Evolutionary conservation across 768 basidiomycete species (phyloP).

Genomic region (Trametes sanguinea): DNA sequence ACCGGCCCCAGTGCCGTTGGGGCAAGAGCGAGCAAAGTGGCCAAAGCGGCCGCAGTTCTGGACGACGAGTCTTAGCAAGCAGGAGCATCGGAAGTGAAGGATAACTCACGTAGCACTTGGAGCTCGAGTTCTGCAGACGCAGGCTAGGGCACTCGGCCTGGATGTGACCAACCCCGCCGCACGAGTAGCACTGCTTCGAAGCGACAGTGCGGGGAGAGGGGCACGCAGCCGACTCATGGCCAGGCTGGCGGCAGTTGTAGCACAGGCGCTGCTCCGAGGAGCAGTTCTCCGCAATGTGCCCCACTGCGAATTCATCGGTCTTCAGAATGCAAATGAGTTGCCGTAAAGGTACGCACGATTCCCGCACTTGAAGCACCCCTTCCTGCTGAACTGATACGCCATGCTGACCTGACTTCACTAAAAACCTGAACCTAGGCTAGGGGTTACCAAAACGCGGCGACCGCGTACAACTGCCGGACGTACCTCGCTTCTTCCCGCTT

Average conservation of each 20-base stretch:
- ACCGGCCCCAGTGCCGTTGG: constrained; percentile 47
- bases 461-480: constrained; percentile 20
- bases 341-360: constrained; percentile 60
- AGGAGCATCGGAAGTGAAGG: too few relatives aligned
- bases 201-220: constrained; percentile 80
- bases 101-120: constrained; percentile 80
- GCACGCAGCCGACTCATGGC: constrained; percentile 88
- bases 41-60: constrained; percentile 80
- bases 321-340: constrained; percentile 6
- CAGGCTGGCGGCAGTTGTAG: constrained; percentile 95
- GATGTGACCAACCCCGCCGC: constrained; percentile 90
- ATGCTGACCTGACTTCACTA: constrained; percentile 53
- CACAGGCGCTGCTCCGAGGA: constrained; percentile 86
- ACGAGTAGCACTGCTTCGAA: constrained; percentile 91
- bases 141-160: constrained; percentile 85
- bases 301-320: constrained; percentile 51
- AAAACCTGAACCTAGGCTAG: constrained; percentile 27
- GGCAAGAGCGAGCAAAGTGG: constrained; percentile 79
- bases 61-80: not conserved
- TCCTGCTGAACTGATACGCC: constrained; percentile 83
- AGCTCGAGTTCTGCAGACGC: constrained; percentile 64
- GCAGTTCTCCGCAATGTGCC: constrained; percentile 92
- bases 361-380: constrained; percentile 93
- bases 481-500: constrained; percentile 76
- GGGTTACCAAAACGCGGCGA: not conserved